Conservation (phyloP, 2,329 filamentous ascomycete genomes). For the Thielaviopsis populi region DNA sequence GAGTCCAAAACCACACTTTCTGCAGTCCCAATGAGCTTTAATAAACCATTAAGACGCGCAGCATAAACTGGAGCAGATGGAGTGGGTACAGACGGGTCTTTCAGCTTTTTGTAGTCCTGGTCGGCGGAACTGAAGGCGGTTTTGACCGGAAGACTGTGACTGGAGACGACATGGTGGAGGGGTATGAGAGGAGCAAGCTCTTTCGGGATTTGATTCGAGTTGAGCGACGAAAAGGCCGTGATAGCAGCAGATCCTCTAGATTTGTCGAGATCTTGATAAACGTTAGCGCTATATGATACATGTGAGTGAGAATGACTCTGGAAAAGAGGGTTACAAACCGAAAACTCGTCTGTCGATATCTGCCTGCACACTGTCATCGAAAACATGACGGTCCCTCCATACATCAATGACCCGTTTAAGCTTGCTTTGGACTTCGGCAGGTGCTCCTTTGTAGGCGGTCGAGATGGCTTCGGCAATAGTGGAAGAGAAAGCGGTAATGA, state of each 20-base stretch:
- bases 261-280: slow-evolving; percentile 44
- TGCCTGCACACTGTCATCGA: slow-evolving; percentile 63
- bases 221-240: slow-evolving; percentile 37
- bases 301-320: background rate
- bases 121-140: slow-evolving; percentile 55
- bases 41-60: slow-evolving; percentile 72
- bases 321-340: slow-evolving; percentile 37
- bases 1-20: slow-evolving; percentile 80
- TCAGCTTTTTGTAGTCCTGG: slow-evolving; percentile 71
- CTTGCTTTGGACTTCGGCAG: slow-evolving; percentile 74
- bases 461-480: slow-evolving; percentile 83
- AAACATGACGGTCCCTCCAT: slow-evolving; percentile 77
- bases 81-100: slow-evolving; percentile 49
- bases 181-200: slow-evolving; percentile 66
- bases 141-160: slow-evolving; percentile 53
- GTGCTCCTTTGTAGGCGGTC: slow-evolving; percentile 78
- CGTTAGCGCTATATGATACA: background rate
- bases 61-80: slow-evolving; percentile 84
- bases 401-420: slow-evolving; percentile 83
- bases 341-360: slow-evolving; percentile 67
- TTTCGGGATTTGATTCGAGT: slow-evolving; percentile 46
- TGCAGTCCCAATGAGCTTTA: slow-evolving; percentile 76
- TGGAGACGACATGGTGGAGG: slow-evolving; percentile 57
- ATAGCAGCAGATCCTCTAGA: slow-evolving; percentile 36
- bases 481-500: slow-evolving; percentile 79